Evolutionary conservation across 768 basidiomycete genomes (phyloP).

Genomic region (Baorangia bicolor): DNA sequence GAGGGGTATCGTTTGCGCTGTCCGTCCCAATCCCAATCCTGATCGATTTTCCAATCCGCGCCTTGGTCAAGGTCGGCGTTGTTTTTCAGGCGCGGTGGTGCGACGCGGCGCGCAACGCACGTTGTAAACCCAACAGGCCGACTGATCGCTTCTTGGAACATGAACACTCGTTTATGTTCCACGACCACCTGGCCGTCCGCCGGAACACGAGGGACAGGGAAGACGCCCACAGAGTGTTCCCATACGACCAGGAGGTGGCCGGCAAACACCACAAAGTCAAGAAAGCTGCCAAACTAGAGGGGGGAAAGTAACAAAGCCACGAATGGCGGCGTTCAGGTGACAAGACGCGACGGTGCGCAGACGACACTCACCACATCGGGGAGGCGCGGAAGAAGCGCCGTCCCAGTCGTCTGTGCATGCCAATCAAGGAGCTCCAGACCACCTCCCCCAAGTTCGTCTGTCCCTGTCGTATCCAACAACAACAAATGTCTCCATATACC

Average conservation of each 20-base stretch:
- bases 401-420: conserved; percentile 24
- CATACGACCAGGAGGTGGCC: conserved; percentile 27
- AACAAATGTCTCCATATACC: conserved; percentile 26
- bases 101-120: conserved; percentile 15
- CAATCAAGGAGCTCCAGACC: conserved; percentile 31
- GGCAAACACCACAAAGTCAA: conserved; percentile 26
- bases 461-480: conserved; percentile 24
- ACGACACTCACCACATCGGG: conserved; percentile 21
- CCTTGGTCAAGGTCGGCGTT: neutral
- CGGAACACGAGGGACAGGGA: conserved; percentile 23
- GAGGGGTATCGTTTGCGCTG: neutral
- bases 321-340: neutral
- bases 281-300: conserved; percentile 23
- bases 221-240: conserved; percentile 30
- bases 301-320: neutral
- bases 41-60: neutral
- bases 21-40: neutral
- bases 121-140: conserved; percentile 30
- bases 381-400: conserved; percentile 23
- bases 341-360: neutral
- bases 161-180: conserved; percentile 25
- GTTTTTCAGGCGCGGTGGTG: neutral
- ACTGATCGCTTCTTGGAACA: conserved; percentile 25
- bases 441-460: conserved; percentile 10
- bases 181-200: conserved; percentile 19